Base-by-base conservation (phyloP, 208 protist genomes). In the Crithidia bombi region DNA sequence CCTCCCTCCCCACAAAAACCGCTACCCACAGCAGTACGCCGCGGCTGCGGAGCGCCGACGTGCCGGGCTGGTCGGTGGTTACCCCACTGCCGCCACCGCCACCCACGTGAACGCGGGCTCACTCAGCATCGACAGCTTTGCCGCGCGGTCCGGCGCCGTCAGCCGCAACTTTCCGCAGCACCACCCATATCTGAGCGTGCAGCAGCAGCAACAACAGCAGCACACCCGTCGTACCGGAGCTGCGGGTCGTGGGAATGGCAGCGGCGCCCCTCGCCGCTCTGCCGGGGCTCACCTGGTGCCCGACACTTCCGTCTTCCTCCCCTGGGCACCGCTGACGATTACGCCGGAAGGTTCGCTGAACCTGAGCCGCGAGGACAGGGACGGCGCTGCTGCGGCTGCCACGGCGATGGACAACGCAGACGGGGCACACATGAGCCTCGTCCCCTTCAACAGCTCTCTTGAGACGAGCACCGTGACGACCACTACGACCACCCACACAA, bases 291-390 rank as follows among this genome's bases (percentile, higher is more conserved):
- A 35, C 21, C 39, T 68, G 7, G 61, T 69, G 19, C 78, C 86
- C 19, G 86, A 92, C 61, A 81, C 75, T 3, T 83, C 66, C 47
- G 78, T 81, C n/a, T 92, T 92, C 52, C 54, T 83, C n/a, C 81
- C 83, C 30, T 92, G 83, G 83, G 63, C 80, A 17, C 86, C 86
- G 15, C 81, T 92, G 33, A 83, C 78, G 33, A 78, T 89, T 62
- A 86, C 78, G 0, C 81, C 77, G 3, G 81, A 92, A n/a, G 68
- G 56, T 38, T 88, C 79, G 6, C 28, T 88, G 2, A 84, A 87
- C 66, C 19, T 83, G 2, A 23, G 44, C 17, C 54, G 64, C 11
- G 17, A 23, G 12, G 64, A 66, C 9, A 23, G 11, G 3, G 61
- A 56, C 10, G 52, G 32, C 50, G 50, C n/a, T 2, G 52, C 2